Percentiles rank a stretch among this genome's conserved stretches.
These are phyloP conservation scores for Entomortierella chlamydospora DNA, from an alignment of 192 early-diverging fungal genomes.

Conservation along the genomic window DNA sequence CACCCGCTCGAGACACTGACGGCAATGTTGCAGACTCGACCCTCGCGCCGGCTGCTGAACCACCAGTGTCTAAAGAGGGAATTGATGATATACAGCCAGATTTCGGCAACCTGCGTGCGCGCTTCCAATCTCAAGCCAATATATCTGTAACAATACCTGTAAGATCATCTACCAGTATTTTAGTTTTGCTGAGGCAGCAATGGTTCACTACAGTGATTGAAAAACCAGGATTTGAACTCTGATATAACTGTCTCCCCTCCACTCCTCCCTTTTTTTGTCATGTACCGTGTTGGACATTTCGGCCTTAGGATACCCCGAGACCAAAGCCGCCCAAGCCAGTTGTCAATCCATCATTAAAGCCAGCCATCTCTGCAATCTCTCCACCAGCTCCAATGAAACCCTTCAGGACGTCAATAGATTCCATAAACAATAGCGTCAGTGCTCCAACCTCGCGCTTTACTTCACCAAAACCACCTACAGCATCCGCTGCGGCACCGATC, in stretches of 20 bases:
- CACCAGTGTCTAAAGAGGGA: neutral
- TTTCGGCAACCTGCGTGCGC: constrained; percentile 47
- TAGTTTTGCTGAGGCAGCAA: too few relatives aligned
- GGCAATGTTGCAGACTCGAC: neutral
- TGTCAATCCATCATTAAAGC: constrained; percentile 20
- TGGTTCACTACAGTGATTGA: too few relatives aligned
- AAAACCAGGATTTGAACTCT: too few relatives aligned
- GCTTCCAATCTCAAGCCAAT: constrained; percentile 46
- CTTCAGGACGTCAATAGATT: constrained; percentile 31
- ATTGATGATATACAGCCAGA: constrained; percentile 42
- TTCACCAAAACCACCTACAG: constrained; percentile 11
- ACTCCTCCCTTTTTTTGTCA: neutral
- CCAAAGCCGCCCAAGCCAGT: constrained; percentile 22
- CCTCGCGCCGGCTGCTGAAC: neutral
- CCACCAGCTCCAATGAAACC: neutral
- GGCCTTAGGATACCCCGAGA: constrained; percentile 21
- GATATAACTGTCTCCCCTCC: too few relatives aligned
- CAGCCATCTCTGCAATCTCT: neutral
- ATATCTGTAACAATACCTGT: constrained; percentile 19
- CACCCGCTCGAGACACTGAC: constrained; percentile 6
- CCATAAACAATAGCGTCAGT: constrained; percentile 3
- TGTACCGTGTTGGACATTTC: neutral
- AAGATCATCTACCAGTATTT: too few relatives aligned
- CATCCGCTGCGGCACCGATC: neutral
- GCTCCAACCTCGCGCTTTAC: neutral